Conservation (phyloP, 805 yeast species). For the Starmerella floris region DNA sequence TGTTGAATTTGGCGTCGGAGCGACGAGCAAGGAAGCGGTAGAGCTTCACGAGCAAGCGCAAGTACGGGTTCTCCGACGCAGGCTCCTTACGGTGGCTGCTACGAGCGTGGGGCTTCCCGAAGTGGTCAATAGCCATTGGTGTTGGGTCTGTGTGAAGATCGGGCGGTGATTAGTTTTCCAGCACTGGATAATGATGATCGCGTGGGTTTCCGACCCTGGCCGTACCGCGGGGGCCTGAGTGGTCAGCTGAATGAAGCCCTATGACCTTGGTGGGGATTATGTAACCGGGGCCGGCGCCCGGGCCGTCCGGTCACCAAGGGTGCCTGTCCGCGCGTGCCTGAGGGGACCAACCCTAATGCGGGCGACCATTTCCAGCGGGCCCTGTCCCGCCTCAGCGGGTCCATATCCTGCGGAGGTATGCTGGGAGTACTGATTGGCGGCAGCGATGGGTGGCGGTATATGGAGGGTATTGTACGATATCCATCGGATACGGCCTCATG, state of each 20-base stretch:
- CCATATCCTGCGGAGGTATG: too few relatives aligned
- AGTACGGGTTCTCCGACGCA: constrained; percentile 98
- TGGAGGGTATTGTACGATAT: too few relatives aligned
- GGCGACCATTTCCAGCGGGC: too few relatives aligned
- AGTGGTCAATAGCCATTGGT: constrained; percentile 93
- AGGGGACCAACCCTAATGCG: too few relatives aligned
- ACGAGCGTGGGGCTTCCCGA: constrained; percentile 90
- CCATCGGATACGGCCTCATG: too few relatives aligned
- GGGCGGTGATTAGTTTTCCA: constrained; percentile 14
- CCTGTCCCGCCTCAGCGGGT: too few relatives aligned
- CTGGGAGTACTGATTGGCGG: too few relatives aligned
- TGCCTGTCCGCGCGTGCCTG: too few relatives aligned
- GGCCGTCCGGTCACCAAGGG: not conserved
- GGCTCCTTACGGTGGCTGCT: constrained; percentile 97
- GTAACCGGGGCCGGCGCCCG: not conserved
- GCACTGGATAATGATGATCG: not conserved
- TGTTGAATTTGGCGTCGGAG: constrained; percentile 96
- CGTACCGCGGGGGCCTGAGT: constrained; percentile 10
- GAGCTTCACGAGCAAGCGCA: constrained; percentile 92
- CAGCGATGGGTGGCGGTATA: too few relatives aligned
- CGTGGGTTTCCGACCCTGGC: constrained; percentile 3
- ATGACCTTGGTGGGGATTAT: constrained; percentile 7
- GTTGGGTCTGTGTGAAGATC: constrained; percentile 11
- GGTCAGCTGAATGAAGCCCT: constrained; percentile 13
- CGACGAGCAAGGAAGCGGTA: constrained; percentile 99